phyloP scores from a whole-genome alignment of 2,329 filamentous ascomycete species.

The Cladosporium sp. region DNA sequence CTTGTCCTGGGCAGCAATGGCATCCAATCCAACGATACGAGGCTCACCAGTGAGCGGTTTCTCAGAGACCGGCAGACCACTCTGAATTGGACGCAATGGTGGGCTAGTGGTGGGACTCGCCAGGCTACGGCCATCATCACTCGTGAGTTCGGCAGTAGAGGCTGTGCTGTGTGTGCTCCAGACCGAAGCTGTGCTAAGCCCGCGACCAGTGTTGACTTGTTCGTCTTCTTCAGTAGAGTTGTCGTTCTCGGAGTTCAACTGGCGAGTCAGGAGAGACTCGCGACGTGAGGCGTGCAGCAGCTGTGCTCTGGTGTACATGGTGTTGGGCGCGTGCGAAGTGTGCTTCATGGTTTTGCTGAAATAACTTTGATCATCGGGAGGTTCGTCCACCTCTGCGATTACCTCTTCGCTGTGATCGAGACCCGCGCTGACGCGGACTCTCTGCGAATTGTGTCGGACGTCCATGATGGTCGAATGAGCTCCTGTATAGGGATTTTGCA shows the following conservation, averaged over 20 bases:
- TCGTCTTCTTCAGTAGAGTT: constrained; percentile 36
- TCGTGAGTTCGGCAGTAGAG: constrained; percentile 89
- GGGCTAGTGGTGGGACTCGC: constrained; percentile 87
- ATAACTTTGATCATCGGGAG: constrained; percentile 59
- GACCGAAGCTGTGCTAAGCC: constrained; percentile 57
- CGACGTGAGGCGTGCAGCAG: constrained; percentile 53
- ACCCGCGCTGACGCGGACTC: constrained; percentile 14
- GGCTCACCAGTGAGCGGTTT: constrained; percentile 24
- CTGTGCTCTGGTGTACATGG: constrained; percentile 45
- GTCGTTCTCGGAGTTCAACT: constrained; percentile 58
- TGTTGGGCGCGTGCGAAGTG: constrained; percentile 15
- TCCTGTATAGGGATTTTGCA: not conserved
- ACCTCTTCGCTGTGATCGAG: constrained; percentile 53
- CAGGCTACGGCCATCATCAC: constrained; percentile 69
- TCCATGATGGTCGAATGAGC: constrained; percentile 17
- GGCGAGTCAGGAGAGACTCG: constrained; percentile 82
- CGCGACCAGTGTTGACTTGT: constrained; percentile 30
- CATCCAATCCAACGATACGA: constrained; percentile 22
- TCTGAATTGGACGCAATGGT: constrained; percentile 58
- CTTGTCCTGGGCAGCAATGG: constrained; percentile 21
- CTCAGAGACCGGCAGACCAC: constrained; percentile 35
- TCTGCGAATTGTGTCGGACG: constrained; percentile 15
- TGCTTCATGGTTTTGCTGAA: constrained; percentile 23
- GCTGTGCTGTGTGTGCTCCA: constrained; percentile 76
- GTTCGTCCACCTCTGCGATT: constrained; percentile 77